Evolutionary conservation across 768 basidiomycete species (phyloP), one percentile per base, ranked within the genome.

Genomic region (Tricholoma hemisulphureum): DNA sequence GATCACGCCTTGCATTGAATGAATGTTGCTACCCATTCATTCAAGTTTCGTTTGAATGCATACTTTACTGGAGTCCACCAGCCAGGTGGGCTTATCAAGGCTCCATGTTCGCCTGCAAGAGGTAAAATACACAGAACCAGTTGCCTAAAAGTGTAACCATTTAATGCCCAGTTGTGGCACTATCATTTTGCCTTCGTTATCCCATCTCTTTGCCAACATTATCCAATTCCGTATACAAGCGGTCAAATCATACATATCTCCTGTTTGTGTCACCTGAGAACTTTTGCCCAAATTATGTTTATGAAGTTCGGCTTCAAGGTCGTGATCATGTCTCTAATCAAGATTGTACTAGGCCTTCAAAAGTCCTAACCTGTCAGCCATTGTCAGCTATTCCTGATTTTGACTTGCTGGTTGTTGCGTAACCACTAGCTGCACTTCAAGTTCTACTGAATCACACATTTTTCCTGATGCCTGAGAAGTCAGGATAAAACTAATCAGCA

Each of bases 1-100:
- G 18, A 43, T 61, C 41, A 23, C 3, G 18, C 59, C 59, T 61
- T 45, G 56, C 50, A 53, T 61, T 14, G 32, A 46, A 54, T 58
- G 52, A 37, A 48, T 55, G 41, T 28, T 43, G 56, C n/a, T 34
- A 23, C 21, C 3, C 52, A 50, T 48, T 53, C 52, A 23, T 43
- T 35, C 39, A 46, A 55, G 39, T 43, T 45, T 55, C 32, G 13
- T 52, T n/a, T 28, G 32, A 18, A 45, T 55, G 45, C 37, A 41
- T 48, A 55, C 37, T 48, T 55, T 26, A 55, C 39, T 45, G 24
- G 26, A 46, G 24, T 46, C 45, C 45, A 46, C 45, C n/a, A n/a
- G n/a, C 23, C 45, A 46, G 16, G 50, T 4, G 4, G 43, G 21
- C 10, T 45, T 45, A 45, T 45, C 43, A 45, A 45, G 43, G 43